Evolutionary conservation across 257 asterid genomes (phyloP), one percentile per base, ranked within the genome.

Genomic region (Orobanche coerulescens): DNA sequence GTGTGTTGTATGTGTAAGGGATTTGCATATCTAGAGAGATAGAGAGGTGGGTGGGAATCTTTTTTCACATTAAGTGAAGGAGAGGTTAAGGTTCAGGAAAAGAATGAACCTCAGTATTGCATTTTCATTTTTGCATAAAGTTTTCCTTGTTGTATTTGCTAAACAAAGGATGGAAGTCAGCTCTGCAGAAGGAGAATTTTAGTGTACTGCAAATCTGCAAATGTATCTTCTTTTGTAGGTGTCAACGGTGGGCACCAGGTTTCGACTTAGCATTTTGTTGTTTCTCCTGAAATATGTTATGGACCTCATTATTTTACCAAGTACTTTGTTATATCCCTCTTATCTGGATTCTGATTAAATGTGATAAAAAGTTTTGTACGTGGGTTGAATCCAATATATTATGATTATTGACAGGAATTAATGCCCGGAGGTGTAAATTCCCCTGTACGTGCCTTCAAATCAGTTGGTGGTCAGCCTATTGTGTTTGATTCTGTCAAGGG

Each of bases 391-490:
- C 65, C 22, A 13, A 33, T 67, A 31, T 24, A 34, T 50, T 64
- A 18, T 31, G 15, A 30, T 57, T 61, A 25, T 50, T 66, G 60
- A 50, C 78, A 93, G 99, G 99, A 89, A 74, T 71, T 93, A 78
- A 93, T 93, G 99, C 99, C 99, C 4, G 99, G 99, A 65, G 99
- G 99, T 73, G 99, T 93, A 37, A 93, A 93, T 66, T 89, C 97
- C 58, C 99, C 97, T 0, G 99, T 93, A 4, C 97, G 99, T 58
- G 99, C 99, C 71, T 93, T 93, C 79, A 93, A 83, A 74, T 89
- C 97, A 37, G 97, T 86, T 73, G 99, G 99, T 30, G 97, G 99
- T 58, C 99, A 89, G 70, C 99, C 99, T 49, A 80, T 93, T 51
- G 36, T 93, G 56, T 73, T 93, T 31, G 99, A 89, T 73, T 83